phyloP scores from a whole-genome alignment of 2,329 filamentous ascomycete genomes.

The Cordyceps farinosa region DNA sequence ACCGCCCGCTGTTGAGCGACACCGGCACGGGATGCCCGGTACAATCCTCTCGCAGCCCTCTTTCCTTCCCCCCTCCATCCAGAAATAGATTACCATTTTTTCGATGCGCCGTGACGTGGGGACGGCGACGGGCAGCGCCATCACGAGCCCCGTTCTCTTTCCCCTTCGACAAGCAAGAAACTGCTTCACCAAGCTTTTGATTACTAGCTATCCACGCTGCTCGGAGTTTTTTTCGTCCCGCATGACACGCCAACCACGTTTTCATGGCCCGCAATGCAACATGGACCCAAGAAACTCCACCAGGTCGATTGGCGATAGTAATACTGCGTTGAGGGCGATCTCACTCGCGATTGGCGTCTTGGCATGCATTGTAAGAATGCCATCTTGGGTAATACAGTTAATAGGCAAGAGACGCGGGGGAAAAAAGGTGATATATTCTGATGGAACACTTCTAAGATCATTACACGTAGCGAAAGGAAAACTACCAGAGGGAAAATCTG shows the following conservation, averaged over 20 bases:
- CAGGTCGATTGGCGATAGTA: neutral
- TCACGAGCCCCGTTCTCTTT: neutral
- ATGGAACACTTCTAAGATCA: neutral
- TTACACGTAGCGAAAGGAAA: neutral
- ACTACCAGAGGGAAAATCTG: too few relatives aligned
- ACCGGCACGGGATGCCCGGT: neutral
- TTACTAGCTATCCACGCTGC: neutral
- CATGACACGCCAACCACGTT: slow-evolving; percentile 5
- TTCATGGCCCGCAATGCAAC: slow-evolving; percentile 3
- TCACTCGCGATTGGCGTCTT: slow-evolving; percentile 11
- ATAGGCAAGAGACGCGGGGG: neutral
- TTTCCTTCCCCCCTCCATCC: neutral
- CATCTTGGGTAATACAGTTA: neutral
- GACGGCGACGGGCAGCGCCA: neutral
- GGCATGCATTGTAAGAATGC: slow-evolving; percentile 6
- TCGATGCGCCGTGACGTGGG: neutral
- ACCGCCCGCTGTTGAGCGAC: neutral
- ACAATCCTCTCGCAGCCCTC: neutral
- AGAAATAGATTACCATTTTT: neutral
- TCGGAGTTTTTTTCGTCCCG: neutral
- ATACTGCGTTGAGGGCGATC: slow-evolving; percentile 7
- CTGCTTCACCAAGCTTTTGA: too few relatives aligned
- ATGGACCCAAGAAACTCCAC: neutral
- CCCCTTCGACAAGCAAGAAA: neutral
- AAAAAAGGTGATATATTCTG: neutral